Evolutionary conservation across 768 basidiomycete species (phyloP).

Genomic region (Psilocybe cyanescens): DNA sequence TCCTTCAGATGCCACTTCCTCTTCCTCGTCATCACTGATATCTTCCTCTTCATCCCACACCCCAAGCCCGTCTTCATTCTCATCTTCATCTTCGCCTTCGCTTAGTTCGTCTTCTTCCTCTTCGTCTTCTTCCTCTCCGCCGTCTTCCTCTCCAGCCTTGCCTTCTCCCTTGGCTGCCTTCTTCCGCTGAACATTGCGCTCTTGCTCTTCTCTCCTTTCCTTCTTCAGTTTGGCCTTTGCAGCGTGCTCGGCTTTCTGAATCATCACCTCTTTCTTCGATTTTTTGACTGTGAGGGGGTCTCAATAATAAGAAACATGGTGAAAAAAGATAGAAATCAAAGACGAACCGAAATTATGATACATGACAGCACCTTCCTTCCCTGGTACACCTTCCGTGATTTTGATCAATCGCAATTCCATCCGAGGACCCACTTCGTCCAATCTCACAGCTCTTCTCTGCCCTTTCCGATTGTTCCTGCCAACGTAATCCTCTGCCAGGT

Average conservation of each 20-base stretch:
- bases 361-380: conserved; percentile 90
- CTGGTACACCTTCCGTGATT: conserved; percentile 92
- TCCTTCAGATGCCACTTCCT: conserved; percentile 39
- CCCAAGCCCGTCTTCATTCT: conserved; percentile 45
- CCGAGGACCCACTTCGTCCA: conserved; percentile 94
- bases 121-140: conserved; percentile 35
- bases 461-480: conserved; percentile 94
- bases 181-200: conserved; percentile 87
- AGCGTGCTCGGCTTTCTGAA: conserved; percentile 73
- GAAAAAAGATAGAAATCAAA: background rate
- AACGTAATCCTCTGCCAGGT: conserved; percentile 91
- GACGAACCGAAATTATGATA: conserved; percentile 92
- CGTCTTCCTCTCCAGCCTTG: conserved; percentile 33
- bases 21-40: conserved; percentile 57
- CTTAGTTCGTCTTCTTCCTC: conserved; percentile 35
- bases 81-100: conserved; percentile 40
- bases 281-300: conserved; percentile 75
- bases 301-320: conserved; percentile 5
- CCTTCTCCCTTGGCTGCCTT: conserved; percentile 43
- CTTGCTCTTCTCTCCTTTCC: conserved; percentile 87
- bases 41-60: conserved; percentile 64
- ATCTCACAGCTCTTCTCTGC: conserved; percentile 84
- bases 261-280: conserved; percentile 72
- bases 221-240: conserved; percentile 77
- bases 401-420: conserved; percentile 94